These are phyloP conservation scores for Saccharum officinarum DNA, from an alignment of 176 grass and related monocot species.

Conservation along the genomic window DNA sequence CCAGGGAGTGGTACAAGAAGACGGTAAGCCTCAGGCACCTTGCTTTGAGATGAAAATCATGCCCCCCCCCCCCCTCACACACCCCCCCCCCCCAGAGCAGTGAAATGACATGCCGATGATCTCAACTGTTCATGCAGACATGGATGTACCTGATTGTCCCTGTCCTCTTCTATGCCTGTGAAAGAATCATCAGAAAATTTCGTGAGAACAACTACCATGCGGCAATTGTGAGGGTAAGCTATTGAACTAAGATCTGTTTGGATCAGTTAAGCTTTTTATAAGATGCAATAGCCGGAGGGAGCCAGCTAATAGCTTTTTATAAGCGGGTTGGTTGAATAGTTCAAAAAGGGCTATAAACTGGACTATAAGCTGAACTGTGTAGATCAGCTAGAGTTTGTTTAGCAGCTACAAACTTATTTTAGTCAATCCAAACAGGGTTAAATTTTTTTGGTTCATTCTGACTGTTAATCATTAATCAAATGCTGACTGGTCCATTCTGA, in stretches of 20 bases:
- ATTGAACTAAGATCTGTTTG: slow-evolving; percentile 7
- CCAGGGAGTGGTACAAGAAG: slow-evolving; percentile 89
- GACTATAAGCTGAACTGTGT: too few relatives aligned
- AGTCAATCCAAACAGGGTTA: too few relatives aligned
- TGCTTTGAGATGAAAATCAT: neutral
- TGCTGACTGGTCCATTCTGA: neutral
- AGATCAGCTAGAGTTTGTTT: too few relatives aligned
- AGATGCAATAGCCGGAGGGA: too few relatives aligned
- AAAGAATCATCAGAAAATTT: slow-evolving; percentile 92
- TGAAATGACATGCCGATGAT: slow-evolving; percentile 22
- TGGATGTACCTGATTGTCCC: slow-evolving; percentile 98
- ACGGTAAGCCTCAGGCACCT: slow-evolving; percentile 57
- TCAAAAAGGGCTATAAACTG: too few relatives aligned
- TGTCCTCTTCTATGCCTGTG: slow-evolving; percentile 88
- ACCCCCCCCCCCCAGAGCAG: neutral
- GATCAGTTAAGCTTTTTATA: too few relatives aligned
- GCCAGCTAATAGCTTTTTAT: too few relatives aligned
- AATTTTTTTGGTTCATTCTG: neutral
- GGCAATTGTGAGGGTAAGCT: slow-evolving; percentile 71
- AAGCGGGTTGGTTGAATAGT: too few relatives aligned
- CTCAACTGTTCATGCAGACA: slow-evolving; percentile 59
- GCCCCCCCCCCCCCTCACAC: too few relatives aligned
- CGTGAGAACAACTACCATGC: slow-evolving; percentile 77
- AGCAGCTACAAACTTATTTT: too few relatives aligned
- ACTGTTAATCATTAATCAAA: neutral